Percentiles rank a stretch among this genome's conserved stretches.
Conservation (phyloP, 2,329 filamentous ascomycete genomes). For the Aspergillus ustus region DNA sequence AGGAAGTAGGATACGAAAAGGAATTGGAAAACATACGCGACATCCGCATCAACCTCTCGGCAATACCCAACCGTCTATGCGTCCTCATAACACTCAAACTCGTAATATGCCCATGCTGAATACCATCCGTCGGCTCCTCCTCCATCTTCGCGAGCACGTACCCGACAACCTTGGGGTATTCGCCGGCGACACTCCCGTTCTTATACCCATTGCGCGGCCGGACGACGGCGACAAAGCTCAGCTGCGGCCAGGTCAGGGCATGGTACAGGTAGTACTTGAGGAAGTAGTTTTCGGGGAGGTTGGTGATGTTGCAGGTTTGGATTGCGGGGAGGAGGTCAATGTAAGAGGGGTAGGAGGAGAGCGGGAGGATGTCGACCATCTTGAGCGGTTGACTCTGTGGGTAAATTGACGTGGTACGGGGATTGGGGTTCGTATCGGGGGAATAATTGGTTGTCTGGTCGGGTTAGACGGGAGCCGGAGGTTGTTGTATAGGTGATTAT, state of each 20-base stretch:
- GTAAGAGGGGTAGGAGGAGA: conserved; percentile 58
- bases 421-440: not conserved
- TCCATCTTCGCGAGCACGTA: conserved; percentile 99
- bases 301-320: conserved; percentile 98
- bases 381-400: conserved; percentile 24
- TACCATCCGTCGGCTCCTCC: conserved; percentile 88
- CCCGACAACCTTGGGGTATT: conserved; percentile 96
- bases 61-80: conserved; percentile 85
- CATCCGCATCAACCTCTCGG: conserved; percentile 97
- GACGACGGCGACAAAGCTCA: conserved; percentile 95
- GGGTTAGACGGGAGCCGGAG: not conserved
- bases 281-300: conserved; percentile 99
- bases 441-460: not conserved
- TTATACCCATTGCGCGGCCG: conserved; percentile 76
- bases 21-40: conserved; percentile 66
- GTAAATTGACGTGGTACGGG: not conserved
- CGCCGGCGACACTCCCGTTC: conserved; percentile 67
- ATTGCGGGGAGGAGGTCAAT: conserved; percentile 86
- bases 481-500: conserved; percentile 3
- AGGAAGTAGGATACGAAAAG: not conserved
- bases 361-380: conserved; percentile 56
- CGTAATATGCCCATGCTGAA: conserved; percentile 96
- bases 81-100: conserved; percentile 95
- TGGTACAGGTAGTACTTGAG: conserved; percentile 99
- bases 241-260: conserved; percentile 95